Evolutionary conservation across 2,329 filamentous ascomycete species (phyloP).

Genomic region (Neonectria coccinea): DNA sequence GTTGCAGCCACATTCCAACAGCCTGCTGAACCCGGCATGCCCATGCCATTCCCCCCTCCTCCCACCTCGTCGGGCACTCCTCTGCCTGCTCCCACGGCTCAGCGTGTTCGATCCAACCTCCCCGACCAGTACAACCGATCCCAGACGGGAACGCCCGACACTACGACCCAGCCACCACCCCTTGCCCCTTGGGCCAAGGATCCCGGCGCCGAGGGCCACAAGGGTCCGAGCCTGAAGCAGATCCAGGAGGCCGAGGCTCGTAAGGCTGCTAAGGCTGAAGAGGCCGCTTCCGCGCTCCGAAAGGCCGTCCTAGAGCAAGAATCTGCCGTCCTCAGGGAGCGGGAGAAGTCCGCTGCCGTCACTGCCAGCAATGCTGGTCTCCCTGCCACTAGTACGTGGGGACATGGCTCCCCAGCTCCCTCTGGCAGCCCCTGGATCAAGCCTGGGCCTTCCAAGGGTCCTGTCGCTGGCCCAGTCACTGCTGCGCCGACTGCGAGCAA

Average conservation of each 20-base stretch:
- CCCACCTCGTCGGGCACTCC: slow-evolving; percentile 76
- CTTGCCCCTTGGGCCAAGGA: slow-evolving; percentile 97
- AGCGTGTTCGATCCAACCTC: slow-evolving; percentile 84
- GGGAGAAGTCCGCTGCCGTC: slow-evolving; percentile 65
- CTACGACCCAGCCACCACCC: slow-evolving; percentile 69
- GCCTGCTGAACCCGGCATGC: slow-evolving; percentile 70
- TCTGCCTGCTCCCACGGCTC: slow-evolving; percentile 87
- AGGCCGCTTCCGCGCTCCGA: slow-evolving; percentile 80
- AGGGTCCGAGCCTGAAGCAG: slow-evolving; percentile 92
- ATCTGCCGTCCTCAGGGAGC: slow-evolving; percentile 68
- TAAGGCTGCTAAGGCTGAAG: slow-evolving; percentile 90
- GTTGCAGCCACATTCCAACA: slow-evolving; percentile 58
- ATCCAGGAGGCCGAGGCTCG: slow-evolving; percentile 96
- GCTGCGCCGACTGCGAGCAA: slow-evolving; percentile 62
- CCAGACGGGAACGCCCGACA: slow-evolving; percentile 80
- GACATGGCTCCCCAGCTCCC: slow-evolving; percentile 77
- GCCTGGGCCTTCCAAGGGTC: slow-evolving; percentile 62
- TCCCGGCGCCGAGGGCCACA: slow-evolving; percentile 74
- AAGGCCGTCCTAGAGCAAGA: slow-evolving; percentile 86
- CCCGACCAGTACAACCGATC: slow-evolving; percentile 80
- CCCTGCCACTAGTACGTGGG: slow-evolving; percentile 91
- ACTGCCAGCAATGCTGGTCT: slow-evolving; percentile 68
- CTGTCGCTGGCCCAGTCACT: slow-evolving; percentile 40
- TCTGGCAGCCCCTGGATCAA: slow-evolving; percentile 77
- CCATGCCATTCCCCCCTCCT: slow-evolving; percentile 81